Percentiles rank a stretch among this genome's conserved stretches.
These are phyloP conservation scores for Pichia nakasei DNA, from an alignment of 805 yeast species.

Conservation along the genomic window DNA sequence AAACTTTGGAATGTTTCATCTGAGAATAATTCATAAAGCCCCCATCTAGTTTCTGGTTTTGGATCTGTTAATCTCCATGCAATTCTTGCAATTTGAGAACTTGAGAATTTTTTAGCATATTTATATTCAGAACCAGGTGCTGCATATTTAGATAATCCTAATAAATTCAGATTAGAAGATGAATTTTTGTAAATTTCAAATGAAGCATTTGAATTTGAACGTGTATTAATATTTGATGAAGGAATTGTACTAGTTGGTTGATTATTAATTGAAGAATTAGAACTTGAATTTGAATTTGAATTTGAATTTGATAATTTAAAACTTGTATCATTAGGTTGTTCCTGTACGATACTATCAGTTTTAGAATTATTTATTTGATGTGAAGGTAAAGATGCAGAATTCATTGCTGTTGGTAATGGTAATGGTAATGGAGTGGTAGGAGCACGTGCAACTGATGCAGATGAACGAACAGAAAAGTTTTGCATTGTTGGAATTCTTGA, in stretches of 20 bases:
- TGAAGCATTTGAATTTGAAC: not conserved
- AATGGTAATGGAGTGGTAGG: not conserved
- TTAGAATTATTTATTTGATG: not conserved
- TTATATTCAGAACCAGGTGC: slow-evolving; percentile 63
- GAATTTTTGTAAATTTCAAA: not conserved
- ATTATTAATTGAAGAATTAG: slow-evolving; percentile 6
- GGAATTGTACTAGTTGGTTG: not conserved
- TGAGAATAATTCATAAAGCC: slow-evolving; percentile 45
- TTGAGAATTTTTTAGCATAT: slow-evolving; percentile 56
- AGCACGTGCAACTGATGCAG: slow-evolving; percentile 10
- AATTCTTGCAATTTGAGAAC: slow-evolving; percentile 55
- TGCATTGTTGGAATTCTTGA: slow-evolving; percentile 7
- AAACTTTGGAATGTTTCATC: slow-evolving; percentile 62
- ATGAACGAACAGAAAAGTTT: slow-evolving; percentile 1
- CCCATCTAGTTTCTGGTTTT: slow-evolving; percentile 44
- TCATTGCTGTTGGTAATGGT: not conserved
- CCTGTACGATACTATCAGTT: not conserved
- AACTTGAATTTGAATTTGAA: slow-evolving; percentile 1
- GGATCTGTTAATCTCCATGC: slow-evolving; percentile 79
- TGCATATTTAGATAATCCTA: slow-evolving; percentile 2
- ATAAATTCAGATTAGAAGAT: not conserved
- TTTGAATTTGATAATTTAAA: too few relatives aligned
- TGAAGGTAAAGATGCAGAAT: not conserved
- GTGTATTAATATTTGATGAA: not conserved
- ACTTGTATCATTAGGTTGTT: not conserved